Base-by-base conservation (phyloP, 2,329 filamentous ascomycete genomes). In the Fusarium mundagurra region DNA sequence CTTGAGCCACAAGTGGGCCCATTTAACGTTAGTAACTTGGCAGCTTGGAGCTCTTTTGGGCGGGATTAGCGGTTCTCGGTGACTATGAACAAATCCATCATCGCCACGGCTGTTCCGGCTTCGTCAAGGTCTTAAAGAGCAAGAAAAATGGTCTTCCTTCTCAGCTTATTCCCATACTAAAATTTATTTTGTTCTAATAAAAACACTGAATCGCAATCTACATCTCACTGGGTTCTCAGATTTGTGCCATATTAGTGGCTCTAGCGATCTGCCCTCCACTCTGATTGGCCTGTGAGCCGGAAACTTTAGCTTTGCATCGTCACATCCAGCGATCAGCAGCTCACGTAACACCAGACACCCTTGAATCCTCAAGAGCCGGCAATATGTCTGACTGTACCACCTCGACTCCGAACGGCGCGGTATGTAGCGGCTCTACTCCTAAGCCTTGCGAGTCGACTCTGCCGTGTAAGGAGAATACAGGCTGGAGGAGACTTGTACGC, bases 401-500 rank as follows among this genome's bases (percentile, higher is more conserved):
- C 31, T 36, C 65, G 24, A 69, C 54, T 34, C 60, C 71, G 14
- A 73, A 64, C 36, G 41, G 53, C 31, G 17, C 71, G 22, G 57
- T 53, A 51, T 62, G 67, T 60, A 59, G 61, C 47, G 50, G 62
- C 63, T 64, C 66, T 61, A 18, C 31, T 14, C 62, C 61, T 18
- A 72, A 58, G 27, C 60, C 64, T 54, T 75, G 74, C 51, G 55
- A 76, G 34, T 61, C 63, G 6, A 64, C 50, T 43, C 65, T 67
- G 45, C 77, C 77, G 10, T 81, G 80, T 60, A 81, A 82, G 61
- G 78, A 84, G 36, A 80, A 81, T 31, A 77, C 77, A 27, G 84
- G 84, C 8, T 86, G 85, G 84, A 77, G 85, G 64, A 83, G 83
- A 67, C 82, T 88, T 39, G 82, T 88, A 44, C 84, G 86, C 64